Percentiles rank a stretch among this genome's conserved stretches.
Evolutionary conservation across 164 flowering plant species (phyloP).

Genomic region (Cinnamomum chago): DNA sequence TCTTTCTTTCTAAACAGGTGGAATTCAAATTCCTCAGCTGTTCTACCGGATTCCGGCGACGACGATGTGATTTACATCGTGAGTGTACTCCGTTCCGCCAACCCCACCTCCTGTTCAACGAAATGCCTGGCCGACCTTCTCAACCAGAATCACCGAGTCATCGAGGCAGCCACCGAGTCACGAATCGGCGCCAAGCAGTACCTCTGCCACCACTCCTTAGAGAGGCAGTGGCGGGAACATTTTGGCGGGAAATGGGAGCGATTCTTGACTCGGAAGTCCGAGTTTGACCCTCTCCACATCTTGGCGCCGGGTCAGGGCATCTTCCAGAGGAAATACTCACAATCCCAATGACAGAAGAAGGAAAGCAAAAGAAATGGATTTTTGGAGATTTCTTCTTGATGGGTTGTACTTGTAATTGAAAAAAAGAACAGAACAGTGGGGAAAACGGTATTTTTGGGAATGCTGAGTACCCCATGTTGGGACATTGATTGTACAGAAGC

Average conservation of each 20-base stretch:
- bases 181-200: slow-evolving; percentile 65
- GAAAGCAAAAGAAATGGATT: background rate
- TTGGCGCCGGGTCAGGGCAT: slow-evolving; percentile 86
- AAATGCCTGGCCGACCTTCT: slow-evolving; percentile 17
- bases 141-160: slow-evolving; percentile 17
- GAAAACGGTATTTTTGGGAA: background rate
- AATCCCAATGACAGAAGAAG: background rate
- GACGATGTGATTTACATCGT: slow-evolving; percentile 22
- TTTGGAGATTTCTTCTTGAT: background rate
- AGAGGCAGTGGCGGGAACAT: slow-evolving; percentile 66
- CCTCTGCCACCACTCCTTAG: slow-evolving; percentile 56
- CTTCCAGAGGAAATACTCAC: slow-evolving; percentile 40
- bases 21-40: slow-evolving; percentile 26
- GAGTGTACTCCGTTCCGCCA: slow-evolving; percentile 27
- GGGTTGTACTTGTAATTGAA: background rate
- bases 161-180: slow-evolving; percentile 12
- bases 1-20: slow-evolving; percentile 16
- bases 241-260: slow-evolving; percentile 70
- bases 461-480: background rate
- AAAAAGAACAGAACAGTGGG: background rate
- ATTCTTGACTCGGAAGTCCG: slow-evolving; percentile 54
- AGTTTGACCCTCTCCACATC: slow-evolving; percentile 71
- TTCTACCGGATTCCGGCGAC: slow-evolving; percentile 19
- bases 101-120: slow-evolving; percentile 16
- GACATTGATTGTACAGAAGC: background rate